Evolutionary conservation across 257 asterid genomes (phyloP).

Genomic region (Penstemon davidsonii): DNA sequence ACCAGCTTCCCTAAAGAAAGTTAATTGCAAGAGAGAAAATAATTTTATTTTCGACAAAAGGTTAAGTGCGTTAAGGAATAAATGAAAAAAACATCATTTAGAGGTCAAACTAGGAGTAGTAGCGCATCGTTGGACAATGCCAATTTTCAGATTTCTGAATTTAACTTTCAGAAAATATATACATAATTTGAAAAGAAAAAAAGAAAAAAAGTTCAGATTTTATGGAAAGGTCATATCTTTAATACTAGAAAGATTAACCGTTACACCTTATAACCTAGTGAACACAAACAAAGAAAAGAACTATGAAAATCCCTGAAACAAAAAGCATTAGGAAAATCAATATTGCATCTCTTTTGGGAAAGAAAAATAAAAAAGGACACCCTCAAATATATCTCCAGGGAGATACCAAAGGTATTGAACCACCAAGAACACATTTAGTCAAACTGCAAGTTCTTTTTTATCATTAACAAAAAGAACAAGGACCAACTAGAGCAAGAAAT

Average conservation of each 20-base stretch:
- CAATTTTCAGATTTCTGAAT: too few relatives aligned
- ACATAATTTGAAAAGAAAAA: too few relatives aligned
- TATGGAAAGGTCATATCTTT: neutral
- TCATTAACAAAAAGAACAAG: neutral
- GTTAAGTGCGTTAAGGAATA: neutral
- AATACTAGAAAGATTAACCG: constrained; percentile 1
- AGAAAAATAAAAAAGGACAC: too few relatives aligned
- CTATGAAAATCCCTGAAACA: neutral
- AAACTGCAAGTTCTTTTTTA: neutral
- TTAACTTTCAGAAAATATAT: too few relatives aligned
- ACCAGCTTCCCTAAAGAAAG: neutral
- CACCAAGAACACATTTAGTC: constrained; percentile 3
- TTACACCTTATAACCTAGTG: neutral
- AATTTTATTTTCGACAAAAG: neutral
- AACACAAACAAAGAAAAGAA: neutral
- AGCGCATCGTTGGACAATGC: neutral
- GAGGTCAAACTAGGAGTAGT: too few relatives aligned
- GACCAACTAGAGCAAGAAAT: neutral
- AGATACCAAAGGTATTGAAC: constrained; percentile 11
- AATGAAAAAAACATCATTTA: neutral
- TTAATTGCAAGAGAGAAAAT: constrained; percentile 3
- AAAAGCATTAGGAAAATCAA: neutral
- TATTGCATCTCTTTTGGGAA: neutral
- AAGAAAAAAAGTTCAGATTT: neutral
- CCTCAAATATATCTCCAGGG: neutral